Evolutionary conservation across 177 flowering plant genomes (phyloP), one percentile per base, ranked within the genome.

Genomic region (Vitis hybrid): DNA sequence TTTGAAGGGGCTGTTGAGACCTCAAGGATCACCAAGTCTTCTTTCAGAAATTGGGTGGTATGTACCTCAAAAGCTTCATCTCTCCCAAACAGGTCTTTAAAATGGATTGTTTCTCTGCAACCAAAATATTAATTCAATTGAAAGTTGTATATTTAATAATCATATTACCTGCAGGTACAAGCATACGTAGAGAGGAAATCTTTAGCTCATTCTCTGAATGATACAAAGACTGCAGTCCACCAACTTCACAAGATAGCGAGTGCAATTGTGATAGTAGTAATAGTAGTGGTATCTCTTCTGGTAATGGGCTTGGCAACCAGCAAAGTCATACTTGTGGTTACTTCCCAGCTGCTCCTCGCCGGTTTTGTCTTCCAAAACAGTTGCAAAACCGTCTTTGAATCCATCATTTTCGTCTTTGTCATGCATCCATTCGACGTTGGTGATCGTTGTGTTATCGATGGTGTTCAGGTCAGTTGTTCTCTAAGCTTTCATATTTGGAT

Each of bases 31-130:
- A 67, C 73, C 11, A 84, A 76, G 21, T 79, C 83, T 13, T 62
- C 87, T 55, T 82, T 84, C 52, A 72, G 80, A 40, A 86, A 84
- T 10, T 86, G 87, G 89, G 83, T 86, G 86, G 89, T 85, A 78
- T 68, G 83, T 17, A 17, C 32, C 45, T 40, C 45, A 40, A 34
- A 34, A 34, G 0, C 52, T 14, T 64, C 23, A 10, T 62, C 19
- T 54, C 17, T 12, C n/a, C 17, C 17, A 12, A 54, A 54, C 7
- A 12, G 17, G 2, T 14, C 5, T 13, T 14, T 54, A 2, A 26
- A 26, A 26, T 26, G 30, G 30, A 26, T 26, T 26, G 30, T 26
- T 26, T 26, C 30, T 26, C 30, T 3, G 30, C 30, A 26, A 2
- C 30, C 30, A 26, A 26, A 26, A 26, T 26, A 26, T 26, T 26